phyloP scores from a whole-genome alignment of 768 basidiomycete genomes.

The Boletus sensibilis region DNA sequence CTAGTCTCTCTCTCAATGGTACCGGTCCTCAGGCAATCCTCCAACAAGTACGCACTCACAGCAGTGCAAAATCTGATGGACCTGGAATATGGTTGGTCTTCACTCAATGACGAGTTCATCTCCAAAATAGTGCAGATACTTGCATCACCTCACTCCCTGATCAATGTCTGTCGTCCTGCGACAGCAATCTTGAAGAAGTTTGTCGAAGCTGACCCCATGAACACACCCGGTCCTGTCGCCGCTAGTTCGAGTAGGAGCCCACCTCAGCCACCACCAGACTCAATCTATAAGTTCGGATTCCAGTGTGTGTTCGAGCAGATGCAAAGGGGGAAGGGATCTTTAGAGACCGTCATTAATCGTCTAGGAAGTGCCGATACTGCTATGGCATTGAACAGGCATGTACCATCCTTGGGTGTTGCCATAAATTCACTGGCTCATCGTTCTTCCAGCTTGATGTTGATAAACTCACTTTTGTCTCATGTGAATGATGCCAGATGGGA shows the following conservation, averaged over 20 bases:
- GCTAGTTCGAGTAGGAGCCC: constrained; percentile 61
- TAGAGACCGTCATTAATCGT: constrained; percentile 81
- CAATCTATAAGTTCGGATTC: constrained; percentile 83
- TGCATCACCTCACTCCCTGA: constrained; percentile 68
- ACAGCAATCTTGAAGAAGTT: constrained; percentile 87
- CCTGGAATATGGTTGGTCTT: constrained; percentile 77
- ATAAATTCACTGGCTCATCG: constrained; percentile 7
- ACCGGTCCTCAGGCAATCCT: constrained; percentile 8
- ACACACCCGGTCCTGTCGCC: constrained; percentile 54
- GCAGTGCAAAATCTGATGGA: constrained; percentile 90
- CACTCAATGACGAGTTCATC: constrained; percentile 71
- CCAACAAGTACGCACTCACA: constrained; percentile 71
- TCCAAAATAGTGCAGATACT: constrained; percentile 75
- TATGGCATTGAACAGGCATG: constrained; percentile 79
- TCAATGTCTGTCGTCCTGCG: constrained; percentile 91
- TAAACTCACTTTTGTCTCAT: constrained; percentile 80
- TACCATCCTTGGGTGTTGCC: neutral
- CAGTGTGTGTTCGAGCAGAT: constrained; percentile 80
- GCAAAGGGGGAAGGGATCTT: constrained; percentile 62
- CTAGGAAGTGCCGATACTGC: constrained; percentile 81
- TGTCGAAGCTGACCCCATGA: constrained; percentile 80
- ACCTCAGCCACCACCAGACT: constrained; percentile 58
- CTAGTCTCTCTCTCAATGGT: neutral
- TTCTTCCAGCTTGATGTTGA: constrained; percentile 73
- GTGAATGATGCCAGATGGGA: constrained; percentile 79